Evolutionary conservation across 805 yeast genomes (phyloP).

Genomic region (Kuraishia borneana): DNA sequence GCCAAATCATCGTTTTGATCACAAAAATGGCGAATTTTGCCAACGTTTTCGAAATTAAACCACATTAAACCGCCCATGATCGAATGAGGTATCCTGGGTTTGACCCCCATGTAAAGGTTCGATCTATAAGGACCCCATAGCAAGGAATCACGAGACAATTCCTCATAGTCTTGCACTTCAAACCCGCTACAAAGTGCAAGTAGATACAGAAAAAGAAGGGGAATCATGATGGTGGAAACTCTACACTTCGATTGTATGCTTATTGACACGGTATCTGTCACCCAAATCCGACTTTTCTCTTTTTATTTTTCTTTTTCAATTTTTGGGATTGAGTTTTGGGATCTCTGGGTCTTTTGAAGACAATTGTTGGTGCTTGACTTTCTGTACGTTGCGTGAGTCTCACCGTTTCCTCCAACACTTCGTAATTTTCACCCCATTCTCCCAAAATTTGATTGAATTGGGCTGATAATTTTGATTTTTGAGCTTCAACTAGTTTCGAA

Average conservation of each 20-base stretch:
- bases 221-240: no score
- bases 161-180: no score
- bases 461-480: no score
- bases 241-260: conserved; percentile 12
- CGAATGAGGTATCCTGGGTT: conserved; percentile 72
- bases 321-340: conserved; percentile 3
- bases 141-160: conserved; percentile 36
- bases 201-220: no score
- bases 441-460: no score
- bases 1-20: conserved; percentile 61
- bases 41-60: conserved; percentile 57
- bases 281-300: conserved; percentile 7
- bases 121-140: conserved; percentile 94
- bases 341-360: background rate
- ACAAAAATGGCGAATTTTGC: conserved; percentile 59
- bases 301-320: conserved; percentile 2
- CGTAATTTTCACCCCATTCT: conserved; percentile 4
- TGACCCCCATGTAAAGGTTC: conserved; percentile 72
- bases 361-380: background rate
- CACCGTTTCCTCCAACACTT: conserved; percentile 2
- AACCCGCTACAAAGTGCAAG: no score
- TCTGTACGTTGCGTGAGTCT: background rate
- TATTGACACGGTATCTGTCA: conserved; percentile 20
- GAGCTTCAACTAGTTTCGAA: background rate
- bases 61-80: conserved; percentile 78